Base-by-base conservation (phyloP, 495 filamentous ascomycete species). In the Daldinia bambusicola region DNA sequence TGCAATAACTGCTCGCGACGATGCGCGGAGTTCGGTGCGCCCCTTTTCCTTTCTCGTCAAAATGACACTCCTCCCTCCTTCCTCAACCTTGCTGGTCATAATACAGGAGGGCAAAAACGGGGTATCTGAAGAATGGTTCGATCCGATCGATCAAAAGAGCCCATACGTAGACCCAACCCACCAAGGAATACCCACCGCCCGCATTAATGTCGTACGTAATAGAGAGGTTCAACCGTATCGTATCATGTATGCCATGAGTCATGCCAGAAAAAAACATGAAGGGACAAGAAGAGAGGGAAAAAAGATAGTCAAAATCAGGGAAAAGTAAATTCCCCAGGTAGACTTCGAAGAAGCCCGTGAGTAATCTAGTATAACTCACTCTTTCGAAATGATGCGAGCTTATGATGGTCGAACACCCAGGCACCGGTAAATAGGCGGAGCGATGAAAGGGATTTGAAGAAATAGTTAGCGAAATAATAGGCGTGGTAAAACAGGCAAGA, bases 111-210 rank as follows among this genome's bases (percentile, higher is more conserved):
- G 62, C 58, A 62, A 73, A 73, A 69, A 69, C 53, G 51, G 70
- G 70, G 70, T 73, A 73, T 73, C 62, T 18, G 70, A 73, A 69
- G 66, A 73, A 73, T 69, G 53, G 63, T 66, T 69, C 66, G 66
- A 69, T 69, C 58, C 70, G 62, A 69, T 73, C 20, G 66, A 69
- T 69, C 70, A 61, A 48, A 48, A 65, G 61, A 65, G 66, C 65
- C 57, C 57, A 57, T 63, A 56, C 53, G 58, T 51, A 36, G 18
- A 62, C 34, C 61, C 70, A 41, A 61, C 61, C 55, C 61, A 55
- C 61, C 45, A 73, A 69, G 51, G 57, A 66, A 62, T 31, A 58
- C 57, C 36, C 55, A 40, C 18, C n/a, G 40, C 56, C 53, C 34
- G 64, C 43, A 61, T 36, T 53, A 62, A 66, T 64, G 16, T 66